Evolutionary conservation across 352 stramenopile genomes (phyloP).

Genomic region (Phytophthora megakarya): DNA sequence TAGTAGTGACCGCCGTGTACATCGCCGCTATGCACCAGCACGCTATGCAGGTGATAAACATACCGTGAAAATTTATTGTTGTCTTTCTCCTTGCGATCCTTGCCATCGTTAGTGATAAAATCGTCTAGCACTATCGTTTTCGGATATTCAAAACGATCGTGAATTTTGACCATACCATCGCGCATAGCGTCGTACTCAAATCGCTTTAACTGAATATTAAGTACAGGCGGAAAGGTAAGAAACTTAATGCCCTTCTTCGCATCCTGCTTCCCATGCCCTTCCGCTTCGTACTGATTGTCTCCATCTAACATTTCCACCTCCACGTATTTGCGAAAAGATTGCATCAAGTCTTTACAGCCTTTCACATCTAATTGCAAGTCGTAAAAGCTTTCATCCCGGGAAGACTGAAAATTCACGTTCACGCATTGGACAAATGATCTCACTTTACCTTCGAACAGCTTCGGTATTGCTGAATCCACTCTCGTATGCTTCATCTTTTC

Average conservation of each 20-base stretch:
- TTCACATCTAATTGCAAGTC: slow-evolving; percentile 94
- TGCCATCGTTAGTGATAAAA: slow-evolving; percentile 40
- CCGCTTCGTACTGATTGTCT: slow-evolving; percentile 94
- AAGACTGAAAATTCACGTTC: slow-evolving; percentile 90
- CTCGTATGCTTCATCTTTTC: slow-evolving; percentile 93
- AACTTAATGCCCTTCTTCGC: slow-evolving; percentile 90
- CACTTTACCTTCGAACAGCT: slow-evolving; percentile 91
- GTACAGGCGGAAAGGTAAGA: slow-evolving; percentile 82
- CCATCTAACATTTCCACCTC: slow-evolving; percentile 92
- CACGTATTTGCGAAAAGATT: slow-evolving; percentile 92
- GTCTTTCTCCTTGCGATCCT: slow-evolving; percentile 3
- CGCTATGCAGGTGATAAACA: slow-evolving; percentile 85
- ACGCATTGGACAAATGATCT: slow-evolving; percentile 92
- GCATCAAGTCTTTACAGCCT: slow-evolving; percentile 87
- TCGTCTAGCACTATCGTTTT: slow-evolving; percentile 77
- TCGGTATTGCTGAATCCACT: slow-evolving; percentile 80
- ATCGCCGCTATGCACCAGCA: slow-evolving; percentile 86
- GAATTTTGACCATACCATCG: slow-evolving; percentile 90
- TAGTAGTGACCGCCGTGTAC: slow-evolving; percentile 90
- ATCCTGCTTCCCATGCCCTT: slow-evolving; percentile 90
- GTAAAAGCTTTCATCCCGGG: slow-evolving; percentile 91
- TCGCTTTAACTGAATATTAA: slow-evolving; percentile 94
- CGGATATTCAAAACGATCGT: slow-evolving; percentile 88
- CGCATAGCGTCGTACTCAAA: slow-evolving; percentile 89
- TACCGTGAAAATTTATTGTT: slow-evolving; percentile 30